Base-by-base conservation (phyloP, 1,284 basidiomycete genomes). In the Amylostereum chailletii region DNA sequence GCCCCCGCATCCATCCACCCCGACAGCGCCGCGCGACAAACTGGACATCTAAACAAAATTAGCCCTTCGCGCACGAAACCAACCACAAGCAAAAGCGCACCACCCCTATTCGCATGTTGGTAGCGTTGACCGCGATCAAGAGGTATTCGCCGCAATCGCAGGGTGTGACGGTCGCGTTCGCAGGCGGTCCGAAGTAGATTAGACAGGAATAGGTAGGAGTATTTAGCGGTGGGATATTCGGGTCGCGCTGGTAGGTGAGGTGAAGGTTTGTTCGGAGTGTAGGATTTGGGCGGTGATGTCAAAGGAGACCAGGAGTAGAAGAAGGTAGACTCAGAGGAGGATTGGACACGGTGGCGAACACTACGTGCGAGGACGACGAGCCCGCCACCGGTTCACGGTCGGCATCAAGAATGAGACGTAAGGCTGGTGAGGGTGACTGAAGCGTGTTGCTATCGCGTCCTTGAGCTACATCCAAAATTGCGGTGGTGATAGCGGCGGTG, bases 101-200 rank as follows among this genome's bases (percentile, higher is more conserved):
- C 5, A 64, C 63, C 51, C 69, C 67, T 9, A 70, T 72, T 33
- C 83, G 76, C 54, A 75, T 66, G 42, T 81, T 63, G 4, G 78
- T 75, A 2, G 81, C 74, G 56, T 81, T 82, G 40, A 90, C 76
- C 0, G 86, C 81, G 1, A 77, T 78, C 55, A 88, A 90, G 5
- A 90, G 71, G 62, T 87, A 90, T 30, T 76, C 69, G 1, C 85
- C 87, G 55, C 86, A 90, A 53, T 87, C 86, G 55, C 86, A 90
- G 0, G 83, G 85, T 0, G 85, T 87, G 48, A 89, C 63, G 0
- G 84, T 86, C 26, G 87, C 83, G 53, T 85, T 80, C 0, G 76
- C 78, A 1, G 86, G 86, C 1, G 83, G 74, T 36, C 71, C 79
- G 69, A 88, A 86, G 60, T 86, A 90, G 52, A 90, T 83, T 4